A percentile compares a stretch with the other conserved stretches of the same genome.
Evolutionary conservation across 768 basidiomycete species (phyloP).

Genomic region (Daedaleopsis sinensis): DNA sequence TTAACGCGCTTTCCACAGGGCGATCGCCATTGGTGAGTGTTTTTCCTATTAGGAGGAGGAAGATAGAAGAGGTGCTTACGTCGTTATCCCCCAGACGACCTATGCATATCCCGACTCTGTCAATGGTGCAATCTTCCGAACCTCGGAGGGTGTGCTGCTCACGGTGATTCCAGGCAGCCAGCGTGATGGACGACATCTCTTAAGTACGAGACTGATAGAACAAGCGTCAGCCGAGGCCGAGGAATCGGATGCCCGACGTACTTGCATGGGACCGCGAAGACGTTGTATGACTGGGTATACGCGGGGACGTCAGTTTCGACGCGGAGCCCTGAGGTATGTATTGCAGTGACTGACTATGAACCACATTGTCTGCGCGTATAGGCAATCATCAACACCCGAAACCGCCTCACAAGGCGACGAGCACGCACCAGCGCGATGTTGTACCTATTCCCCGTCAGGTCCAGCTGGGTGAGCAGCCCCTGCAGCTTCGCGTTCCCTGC

Average conservation of each 20-base stretch:
- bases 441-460: conserved; percentile 60
- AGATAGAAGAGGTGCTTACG: conserved; percentile 39
- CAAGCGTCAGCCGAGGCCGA: background rate
- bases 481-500: conserved; percentile 32
- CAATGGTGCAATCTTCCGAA: background rate
- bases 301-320: background rate
- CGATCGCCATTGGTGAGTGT: background rate
- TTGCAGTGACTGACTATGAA: conserved; percentile 53
- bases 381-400: background rate
- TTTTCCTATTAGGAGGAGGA: background rate
- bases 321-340: background rate
- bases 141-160: conserved; percentile 15
- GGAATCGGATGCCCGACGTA: conserved; percentile 30
- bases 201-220: conserved; percentile 49
- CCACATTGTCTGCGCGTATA: conserved; percentile 55
- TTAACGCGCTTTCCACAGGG: conserved; percentile 46
- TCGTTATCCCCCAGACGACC: conserved; percentile 66
- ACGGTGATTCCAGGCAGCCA: conserved; percentile 74
- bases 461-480: conserved; percentile 57
- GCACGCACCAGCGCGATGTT: conserved; percentile 62
- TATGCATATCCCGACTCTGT: conserved; percentile 21
- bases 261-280: conserved; percentile 64
- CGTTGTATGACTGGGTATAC: background rate
- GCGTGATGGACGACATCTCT: conserved; percentile 64
- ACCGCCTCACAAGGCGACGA: background rate